These are phyloP conservation scores for Circinella minor DNA, from an alignment of 371 early-diverging fungal species.

Conservation along the genomic window DNA sequence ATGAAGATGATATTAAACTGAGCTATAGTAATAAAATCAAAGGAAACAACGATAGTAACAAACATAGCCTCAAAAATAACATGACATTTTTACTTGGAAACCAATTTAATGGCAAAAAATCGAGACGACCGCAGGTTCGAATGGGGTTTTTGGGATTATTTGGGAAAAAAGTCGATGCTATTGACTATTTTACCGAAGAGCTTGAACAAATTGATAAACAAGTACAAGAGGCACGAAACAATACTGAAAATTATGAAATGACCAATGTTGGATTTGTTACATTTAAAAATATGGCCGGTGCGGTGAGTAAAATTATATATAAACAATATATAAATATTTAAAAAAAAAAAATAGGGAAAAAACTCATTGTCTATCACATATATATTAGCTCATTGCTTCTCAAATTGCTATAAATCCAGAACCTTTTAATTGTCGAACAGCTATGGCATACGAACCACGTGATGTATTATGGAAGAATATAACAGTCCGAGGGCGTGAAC, in stretches of 20 bases:
- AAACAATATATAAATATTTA: no score
- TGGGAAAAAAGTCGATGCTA: constrained; percentile 47
- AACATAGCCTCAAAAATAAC: neutral
- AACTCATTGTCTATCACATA: no score
- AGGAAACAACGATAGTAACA: no score
- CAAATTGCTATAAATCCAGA: constrained; percentile 62
- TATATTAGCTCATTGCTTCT: constrained; percentile 55
- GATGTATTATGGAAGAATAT: constrained; percentile 74
- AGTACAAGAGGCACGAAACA: constrained; percentile 30
- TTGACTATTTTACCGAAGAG: constrained; percentile 48
- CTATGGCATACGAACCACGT: constrained; percentile 75
- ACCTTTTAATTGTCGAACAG: constrained; percentile 72
- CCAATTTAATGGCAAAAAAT: constrained; percentile 4
- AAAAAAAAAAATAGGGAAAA: no score
- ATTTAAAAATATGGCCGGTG: constrained; percentile 44
- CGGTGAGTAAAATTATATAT: constrained; percentile 30
- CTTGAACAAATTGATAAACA: constrained; percentile 41
- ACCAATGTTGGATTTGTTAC: constrained; percentile 53
- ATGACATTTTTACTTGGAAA: constrained; percentile 11
- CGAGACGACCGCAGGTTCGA: constrained; percentile 24
- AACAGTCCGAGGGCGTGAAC: constrained; percentile 49
- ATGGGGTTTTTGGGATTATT: constrained; percentile 41
- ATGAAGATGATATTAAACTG: no score
- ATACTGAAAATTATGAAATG: constrained; percentile 35
- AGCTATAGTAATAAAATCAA: no score